Conservation (phyloP, 2,329 filamentous ascomycete genomes). For the Saccharata proteae region DNA sequence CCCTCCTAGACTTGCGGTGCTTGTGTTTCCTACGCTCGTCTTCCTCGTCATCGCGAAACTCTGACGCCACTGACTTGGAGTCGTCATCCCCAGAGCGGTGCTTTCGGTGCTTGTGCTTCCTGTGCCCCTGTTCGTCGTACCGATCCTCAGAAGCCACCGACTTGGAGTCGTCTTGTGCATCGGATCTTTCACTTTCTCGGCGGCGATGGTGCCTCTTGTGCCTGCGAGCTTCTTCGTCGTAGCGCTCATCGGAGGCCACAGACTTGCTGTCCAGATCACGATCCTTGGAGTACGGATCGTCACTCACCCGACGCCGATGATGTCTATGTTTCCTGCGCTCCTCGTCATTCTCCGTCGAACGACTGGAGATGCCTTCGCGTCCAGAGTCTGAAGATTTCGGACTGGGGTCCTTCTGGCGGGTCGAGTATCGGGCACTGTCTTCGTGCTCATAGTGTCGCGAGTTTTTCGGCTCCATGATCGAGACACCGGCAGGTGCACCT, state of each 20-base stretch:
- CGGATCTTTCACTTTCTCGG: constrained; percentile 21
- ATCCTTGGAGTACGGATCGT: constrained; percentile 5
- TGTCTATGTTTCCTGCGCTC: constrained; percentile 6
- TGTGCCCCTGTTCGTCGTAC: constrained; percentile 23
- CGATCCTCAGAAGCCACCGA: constrained; percentile 27
- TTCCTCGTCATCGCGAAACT: constrained; percentile 9
- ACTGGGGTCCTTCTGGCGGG: no score
- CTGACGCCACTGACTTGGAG: constrained; percentile 3
- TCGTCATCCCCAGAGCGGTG: constrained; percentile 6
- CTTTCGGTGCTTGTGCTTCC: constrained; percentile 21
- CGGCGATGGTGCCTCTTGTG: constrained; percentile 23
- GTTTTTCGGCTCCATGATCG: no score
- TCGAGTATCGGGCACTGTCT: not conserved
- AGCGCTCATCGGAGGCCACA: constrained; percentile 8
- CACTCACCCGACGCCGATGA: not conserved
- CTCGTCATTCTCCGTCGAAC: constrained; percentile 2
- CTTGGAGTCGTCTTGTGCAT: constrained; percentile 26
- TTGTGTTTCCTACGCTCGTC: constrained; percentile 8
- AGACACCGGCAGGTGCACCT: not conserved
- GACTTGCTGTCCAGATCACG: constrained; percentile 13
- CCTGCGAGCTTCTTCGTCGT: constrained; percentile 7
- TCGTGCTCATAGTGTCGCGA: not conserved
- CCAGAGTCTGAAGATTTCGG: no score
- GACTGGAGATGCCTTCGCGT: no score
- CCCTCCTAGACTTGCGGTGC: constrained; percentile 10